These are phyloP conservation scores for Purpureocillium takamizusanense DNA, from an alignment of 2,329 filamentous ascomycete species.

Conservation along the genomic window DNA sequence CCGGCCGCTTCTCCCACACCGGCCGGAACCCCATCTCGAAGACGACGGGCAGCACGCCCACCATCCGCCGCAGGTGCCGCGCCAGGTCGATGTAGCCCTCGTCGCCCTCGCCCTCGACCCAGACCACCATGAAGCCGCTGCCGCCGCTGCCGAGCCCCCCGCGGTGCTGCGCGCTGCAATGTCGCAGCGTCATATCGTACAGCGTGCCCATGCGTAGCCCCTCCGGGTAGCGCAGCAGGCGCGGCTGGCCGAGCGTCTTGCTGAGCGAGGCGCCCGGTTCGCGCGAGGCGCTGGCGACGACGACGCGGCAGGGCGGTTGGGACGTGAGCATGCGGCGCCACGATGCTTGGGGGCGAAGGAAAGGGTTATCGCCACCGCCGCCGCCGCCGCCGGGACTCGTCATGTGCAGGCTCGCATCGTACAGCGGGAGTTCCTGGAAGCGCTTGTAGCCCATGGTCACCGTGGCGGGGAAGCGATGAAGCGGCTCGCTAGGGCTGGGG, in stretches of 20 bases:
- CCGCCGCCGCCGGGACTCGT: background rate
- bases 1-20: background rate
- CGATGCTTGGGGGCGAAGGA: slow-evolving; percentile 8
- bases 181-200: slow-evolving; percentile 5
- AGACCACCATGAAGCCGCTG: background rate
- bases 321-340: slow-evolving; percentile 14
- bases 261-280: slow-evolving; percentile 2
- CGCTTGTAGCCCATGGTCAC: background rate
- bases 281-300: background rate
- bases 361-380: slow-evolving; percentile 2
- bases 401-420: background rate
- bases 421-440: background rate
- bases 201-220: slow-evolving; percentile 11
- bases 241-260: background rate
- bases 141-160: background rate
- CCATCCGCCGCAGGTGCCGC: background rate
- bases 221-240: background rate
- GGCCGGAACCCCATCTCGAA: background rate
- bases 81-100: background rate
- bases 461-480: background rate
- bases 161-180: too few species aligned
- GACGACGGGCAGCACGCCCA: background rate
- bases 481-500: background rate
- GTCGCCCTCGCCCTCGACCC: background rate
- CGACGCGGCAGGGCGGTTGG: slow-evolving; percentile 8